Evolutionary conservation across 345 rosid species (phyloP).

Genomic region (Geranium brycei): DNA sequence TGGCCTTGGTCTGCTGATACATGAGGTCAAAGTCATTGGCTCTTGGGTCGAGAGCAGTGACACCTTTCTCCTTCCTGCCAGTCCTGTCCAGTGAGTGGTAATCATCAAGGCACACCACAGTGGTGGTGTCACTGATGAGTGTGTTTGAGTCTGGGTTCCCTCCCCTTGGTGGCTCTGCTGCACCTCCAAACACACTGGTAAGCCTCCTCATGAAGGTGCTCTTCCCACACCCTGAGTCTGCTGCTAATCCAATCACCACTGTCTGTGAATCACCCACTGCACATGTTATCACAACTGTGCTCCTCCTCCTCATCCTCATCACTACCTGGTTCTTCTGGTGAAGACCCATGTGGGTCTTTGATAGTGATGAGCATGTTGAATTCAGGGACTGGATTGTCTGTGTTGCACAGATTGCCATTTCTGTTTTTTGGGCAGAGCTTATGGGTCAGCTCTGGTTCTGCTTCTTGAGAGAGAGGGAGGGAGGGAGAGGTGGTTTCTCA

Average conservation of each 20-base stretch:
- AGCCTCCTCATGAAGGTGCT: slow-evolving; percentile 88
- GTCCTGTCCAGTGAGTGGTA: slow-evolving; percentile 81
- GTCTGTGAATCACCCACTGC: slow-evolving; percentile 37
- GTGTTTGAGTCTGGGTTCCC: slow-evolving; percentile 98
- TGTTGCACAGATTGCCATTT: slow-evolving; percentile 65
- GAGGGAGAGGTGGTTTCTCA: neutral
- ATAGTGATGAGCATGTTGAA: slow-evolving; percentile 48
- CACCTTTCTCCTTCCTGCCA: slow-evolving; percentile 83
- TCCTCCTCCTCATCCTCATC: slow-evolving; percentile 17
- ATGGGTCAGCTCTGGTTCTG: neutral
- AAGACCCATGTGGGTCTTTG: slow-evolving; percentile 25
- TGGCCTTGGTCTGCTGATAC: slow-evolving; percentile 89
- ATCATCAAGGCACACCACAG: slow-evolving; percentile 89
- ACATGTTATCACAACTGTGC: slow-evolving; percentile 41
- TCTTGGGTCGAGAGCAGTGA: slow-evolving; percentile 86
- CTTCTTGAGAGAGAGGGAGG: neutral
- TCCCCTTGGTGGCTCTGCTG: slow-evolving; percentile 85
- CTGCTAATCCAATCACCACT: slow-evolving; percentile 79
- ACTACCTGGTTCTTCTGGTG: slow-evolving; percentile 13
- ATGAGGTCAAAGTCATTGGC: slow-evolving; percentile 89
- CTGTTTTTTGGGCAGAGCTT: neutral
- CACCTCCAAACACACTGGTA: slow-evolving; percentile 89
- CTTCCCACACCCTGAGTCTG: slow-evolving; percentile 92
- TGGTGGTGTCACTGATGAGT: slow-evolving; percentile 75
- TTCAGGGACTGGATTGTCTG: slow-evolving; percentile 61